These are phyloP conservation scores for Pyrus communis DNA, from an alignment of 306 rosid genomes.

Conservation along the genomic window DNA sequence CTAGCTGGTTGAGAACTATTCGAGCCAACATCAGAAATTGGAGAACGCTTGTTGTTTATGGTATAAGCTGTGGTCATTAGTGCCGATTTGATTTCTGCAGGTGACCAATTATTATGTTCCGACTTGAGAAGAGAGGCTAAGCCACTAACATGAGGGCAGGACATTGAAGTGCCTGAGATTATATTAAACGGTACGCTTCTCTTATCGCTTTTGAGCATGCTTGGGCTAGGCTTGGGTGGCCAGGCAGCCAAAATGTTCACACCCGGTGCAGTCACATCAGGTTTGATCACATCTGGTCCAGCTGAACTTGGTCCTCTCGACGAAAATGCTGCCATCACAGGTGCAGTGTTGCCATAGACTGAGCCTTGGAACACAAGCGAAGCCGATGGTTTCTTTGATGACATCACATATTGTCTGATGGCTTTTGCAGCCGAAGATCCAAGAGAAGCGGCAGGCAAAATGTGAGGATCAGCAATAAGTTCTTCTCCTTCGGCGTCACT, in stretches of 20 bases:
- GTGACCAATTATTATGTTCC: slow-evolving; percentile 49
- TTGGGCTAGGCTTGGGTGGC: slow-evolving; percentile 50
- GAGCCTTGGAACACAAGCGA: slow-evolving; percentile 48
- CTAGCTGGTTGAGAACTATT: slow-evolving; percentile 23
- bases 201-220: slow-evolving; percentile 32
- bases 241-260: slow-evolving; percentile 74
- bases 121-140: slow-evolving; percentile 50
- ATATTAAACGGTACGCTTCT: slow-evolving; percentile 52
- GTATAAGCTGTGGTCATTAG: slow-evolving; percentile 67
- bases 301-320: slow-evolving; percentile 57
- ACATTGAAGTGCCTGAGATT: slow-evolving; percentile 78
- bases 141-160: slow-evolving; percentile 80
- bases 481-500: slow-evolving; percentile 46
- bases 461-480: slow-evolving; percentile 56
- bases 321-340: slow-evolving; percentile 62
- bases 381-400: slow-evolving; percentile 29
- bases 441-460: slow-evolving; percentile 55
- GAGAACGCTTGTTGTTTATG: slow-evolving; percentile 36
- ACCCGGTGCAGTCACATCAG: slow-evolving; percentile 79
- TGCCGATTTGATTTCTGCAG: slow-evolving; percentile 68
- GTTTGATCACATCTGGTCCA: slow-evolving; percentile 54
- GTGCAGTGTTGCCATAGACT: slow-evolving; percentile 44
- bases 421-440: slow-evolving; percentile 43
- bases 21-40: slow-evolving; percentile 30
- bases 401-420: slow-evolving; percentile 23